Evolutionary conservation across 345 rosid species (phyloP).

Genomic region (Hypericum androsaemum): DNA sequence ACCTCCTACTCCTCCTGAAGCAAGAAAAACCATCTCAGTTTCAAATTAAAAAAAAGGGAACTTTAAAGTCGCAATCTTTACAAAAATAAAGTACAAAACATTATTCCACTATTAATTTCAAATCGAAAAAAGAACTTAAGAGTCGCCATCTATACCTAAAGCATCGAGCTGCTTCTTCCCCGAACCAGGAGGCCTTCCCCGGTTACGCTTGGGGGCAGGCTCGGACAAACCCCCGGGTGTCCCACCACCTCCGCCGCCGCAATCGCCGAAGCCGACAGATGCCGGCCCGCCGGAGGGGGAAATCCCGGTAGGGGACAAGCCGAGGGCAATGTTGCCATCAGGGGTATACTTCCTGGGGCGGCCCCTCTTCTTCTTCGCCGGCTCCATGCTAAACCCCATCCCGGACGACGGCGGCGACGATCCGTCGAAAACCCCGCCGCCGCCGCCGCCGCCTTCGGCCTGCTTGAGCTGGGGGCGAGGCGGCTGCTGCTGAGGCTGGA

Average conservation of each 20-base stretch:
- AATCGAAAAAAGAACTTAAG: not conserved
- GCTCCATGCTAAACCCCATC: conserved; percentile 38
- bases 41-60: not conserved
- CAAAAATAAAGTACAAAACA: conserved; percentile 2
- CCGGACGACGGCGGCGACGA: conserved; percentile 42
- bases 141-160: conserved; percentile 37
- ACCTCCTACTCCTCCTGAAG: conserved; percentile 67
- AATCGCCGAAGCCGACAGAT: conserved; percentile 35
- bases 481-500: conserved; percentile 7
- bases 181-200: conserved; percentile 94
- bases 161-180: conserved; percentile 92
- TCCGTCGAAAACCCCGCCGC: conserved; percentile 41
- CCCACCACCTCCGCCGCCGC: conserved; percentile 28
- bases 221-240: conserved; percentile 33
- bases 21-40: not conserved
- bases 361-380: conserved; percentile 77
- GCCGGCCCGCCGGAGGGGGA: conserved; percentile 26
- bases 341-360: conserved; percentile 81
- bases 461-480: conserved; percentile 12
- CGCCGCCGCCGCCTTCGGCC: not conserved
- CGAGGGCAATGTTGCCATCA: conserved; percentile 77
- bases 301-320: conserved; percentile 54
- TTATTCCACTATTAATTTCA: conserved; percentile 7
- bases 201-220: conserved; percentile 44
- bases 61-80: not conserved